Evolutionary conservation across 2,329 filamentous ascomycete genomes (phyloP).

Genomic region (Aschersonia sp.): DNA sequence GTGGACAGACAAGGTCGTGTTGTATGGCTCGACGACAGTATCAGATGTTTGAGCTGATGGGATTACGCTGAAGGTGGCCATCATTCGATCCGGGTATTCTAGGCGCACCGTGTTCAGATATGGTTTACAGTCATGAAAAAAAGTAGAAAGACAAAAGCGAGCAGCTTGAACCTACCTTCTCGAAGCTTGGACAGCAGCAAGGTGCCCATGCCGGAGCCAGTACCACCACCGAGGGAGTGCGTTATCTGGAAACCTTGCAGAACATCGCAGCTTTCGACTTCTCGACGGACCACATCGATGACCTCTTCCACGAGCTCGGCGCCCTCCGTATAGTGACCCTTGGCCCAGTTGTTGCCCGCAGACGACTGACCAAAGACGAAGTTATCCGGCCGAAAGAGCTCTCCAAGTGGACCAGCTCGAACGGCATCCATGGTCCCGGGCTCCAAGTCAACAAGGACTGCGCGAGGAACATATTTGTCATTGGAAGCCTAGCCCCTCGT

Average conservation of each 20-base stretch:
- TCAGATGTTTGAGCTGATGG: conserved; percentile 98
- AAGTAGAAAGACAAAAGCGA: neutral
- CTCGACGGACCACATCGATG: conserved; percentile 92
- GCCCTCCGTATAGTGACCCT: conserved; percentile 99
- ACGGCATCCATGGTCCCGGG: conserved; percentile 99
- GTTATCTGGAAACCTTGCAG: conserved; percentile 99
- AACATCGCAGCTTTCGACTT: conserved; percentile 97
- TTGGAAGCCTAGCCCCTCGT: conserved; percentile 55
- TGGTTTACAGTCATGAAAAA: no score
- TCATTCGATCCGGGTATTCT: conserved; percentile 99
- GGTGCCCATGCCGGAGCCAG: conserved; percentile 99
- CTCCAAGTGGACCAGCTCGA: conserved; percentile 91
- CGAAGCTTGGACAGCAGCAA: conserved; percentile 99
- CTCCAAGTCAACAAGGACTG: conserved; percentile 97
- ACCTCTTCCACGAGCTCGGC: conserved; percentile 96
- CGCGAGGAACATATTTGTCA: conserved; percentile 98
- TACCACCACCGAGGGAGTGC: conserved; percentile 98
- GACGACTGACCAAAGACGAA: conserved; percentile 99
- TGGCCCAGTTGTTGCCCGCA: conserved; percentile 99
- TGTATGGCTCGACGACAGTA: conserved; percentile 99
- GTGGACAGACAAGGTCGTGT: conserved; percentile 96
- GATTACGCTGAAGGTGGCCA: conserved; percentile 98
- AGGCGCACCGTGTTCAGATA: neutral
- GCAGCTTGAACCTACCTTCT: conserved; percentile 32
- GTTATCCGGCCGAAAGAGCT: conserved; percentile 99